Evolutionary conservation across 495 filamentous ascomycete genomes (phyloP), one percentile per base, ranked within the genome.

Genomic region (Hypoxylon trugodes): DNA sequence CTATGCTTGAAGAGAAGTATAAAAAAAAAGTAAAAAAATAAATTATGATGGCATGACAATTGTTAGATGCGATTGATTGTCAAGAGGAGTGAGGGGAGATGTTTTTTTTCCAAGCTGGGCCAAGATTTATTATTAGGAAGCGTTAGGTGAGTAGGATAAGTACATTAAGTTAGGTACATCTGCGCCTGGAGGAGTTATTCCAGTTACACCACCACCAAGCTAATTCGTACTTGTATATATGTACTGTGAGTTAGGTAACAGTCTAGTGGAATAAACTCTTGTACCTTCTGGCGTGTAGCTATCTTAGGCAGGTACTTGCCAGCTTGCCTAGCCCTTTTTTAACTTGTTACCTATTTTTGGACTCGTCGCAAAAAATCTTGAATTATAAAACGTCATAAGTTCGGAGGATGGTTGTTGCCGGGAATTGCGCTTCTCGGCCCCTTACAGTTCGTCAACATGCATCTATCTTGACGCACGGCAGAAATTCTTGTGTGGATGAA

Each of bases 291-390:
- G n/a, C n/a, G n/a, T n/a, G n/a, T n/a, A n/a, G n/a, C n/a, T n/a
- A n/a, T n/a, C n/a, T n/a, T n/a, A n/a, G n/a, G n/a, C n/a, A n/a
- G n/a, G n/a, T n/a, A n/a, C n/a, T n/a, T n/a, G n/a, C n/a, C n/a
- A n/a, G n/a, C n/a, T 5, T 54, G 15, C 22, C 33, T 4, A 37
- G 45, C 35, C 12, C 2, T 40, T 28, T 41, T 36, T 47, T 18
- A 25, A 33, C 51, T 25, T 52, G n/a, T n/a, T n/a, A n/a, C n/a
- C n/a, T n/a, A n/a, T 53, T 57, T 53, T 41, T 13, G 33, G 15
- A 59, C 45, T 50, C 8, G 62, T 65, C 49, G 49, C 48, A 47
- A 45, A n/a, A n/a, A 55, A 55, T 49, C 62, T 46, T 59, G 54
- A 36, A 37, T 30, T 43, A n/a, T 15, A 45, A 21, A 42, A 65